Evolutionary conservation across 2,329 filamentous ascomycete species (phyloP), one percentile per base, ranked within the genome.

Genomic region (Pyricularia grisea): DNA sequence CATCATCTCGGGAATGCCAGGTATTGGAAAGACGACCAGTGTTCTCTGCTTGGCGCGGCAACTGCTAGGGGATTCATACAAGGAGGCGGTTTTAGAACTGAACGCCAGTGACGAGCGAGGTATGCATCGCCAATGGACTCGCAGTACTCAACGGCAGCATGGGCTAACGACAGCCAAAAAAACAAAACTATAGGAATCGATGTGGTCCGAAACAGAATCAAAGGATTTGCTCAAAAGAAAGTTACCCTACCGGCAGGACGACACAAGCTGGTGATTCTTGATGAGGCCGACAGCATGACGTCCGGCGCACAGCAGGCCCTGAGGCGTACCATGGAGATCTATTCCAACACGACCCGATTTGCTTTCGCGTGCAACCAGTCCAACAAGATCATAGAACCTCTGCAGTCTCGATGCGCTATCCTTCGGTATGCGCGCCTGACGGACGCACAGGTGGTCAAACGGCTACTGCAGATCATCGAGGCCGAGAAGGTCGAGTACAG

Each of bases 381-480:
- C 71, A 99, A 98, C 83, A 99, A 98, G 81, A 98, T 99, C 77
- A 99, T 99, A 79, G 95, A 99, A 79, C 95, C 95, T n/a, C 84
- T 99, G 67, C 95, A 99, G 79, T 97, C 94, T 23, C 89, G 95
- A 75, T 99, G 95, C 78, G 95, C 95, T 25, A 98, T 99, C 77
- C 86, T 99, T 69, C 90, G 95, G 70, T 99, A 97, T 79, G 90
- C 94, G 36, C 90, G 94, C 69, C 85, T 99, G 73, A 97, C 94
- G 2, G 95, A 99, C 77, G 90, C 88, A 14, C 94, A 99, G 78
- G 89, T 99, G 30, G 93, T 97, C 67, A 94, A 94, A 82, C 88
- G 95, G 60, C 80, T 99, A 71, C 83, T 95, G 79, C 94, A 98
- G 77, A 95, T 99, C 74, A 95, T 93, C 77, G 91, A 95, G 77